phyloP scores from a whole-genome alignment of 1,284 basidiomycete species.

The Cutaneotrichosporon dermatis region DNA sequence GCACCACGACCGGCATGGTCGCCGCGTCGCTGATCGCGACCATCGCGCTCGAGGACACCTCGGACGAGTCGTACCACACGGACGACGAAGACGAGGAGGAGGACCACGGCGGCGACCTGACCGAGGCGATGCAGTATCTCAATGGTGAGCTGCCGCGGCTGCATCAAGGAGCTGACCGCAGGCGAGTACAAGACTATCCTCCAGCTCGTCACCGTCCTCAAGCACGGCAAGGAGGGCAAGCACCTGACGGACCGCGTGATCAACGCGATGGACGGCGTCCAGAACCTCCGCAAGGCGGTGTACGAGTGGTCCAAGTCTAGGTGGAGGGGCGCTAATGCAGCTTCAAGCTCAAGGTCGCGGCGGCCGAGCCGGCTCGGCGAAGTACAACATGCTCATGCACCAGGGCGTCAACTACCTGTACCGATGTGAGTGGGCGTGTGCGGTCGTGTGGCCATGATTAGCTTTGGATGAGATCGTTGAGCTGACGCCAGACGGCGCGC shows the following conservation, averaged over 20 bases:
- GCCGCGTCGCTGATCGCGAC: slow-evolving; percentile 82
- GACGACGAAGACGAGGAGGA: slow-evolving; percentile 34
- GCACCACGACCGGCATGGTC: slow-evolving; percentile 86
- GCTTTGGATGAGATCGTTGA: too few relatives aligned
- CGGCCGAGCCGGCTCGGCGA: slow-evolving; percentile 70
- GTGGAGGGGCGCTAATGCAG: slow-evolving; percentile 47
- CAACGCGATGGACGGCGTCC: slow-evolving; percentile 83
- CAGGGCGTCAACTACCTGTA: slow-evolving; percentile 82
- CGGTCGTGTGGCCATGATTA: not conserved
- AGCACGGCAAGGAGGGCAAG: slow-evolving; percentile 66
- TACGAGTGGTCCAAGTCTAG: slow-evolving; percentile 63
- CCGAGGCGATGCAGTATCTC: slow-evolving; percentile 78
- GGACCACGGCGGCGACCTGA: slow-evolving; percentile 59
- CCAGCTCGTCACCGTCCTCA: slow-evolving; percentile 59
- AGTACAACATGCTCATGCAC: slow-evolving; percentile 67
- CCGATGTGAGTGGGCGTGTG: slow-evolving; percentile 28
- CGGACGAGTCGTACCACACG: slow-evolving; percentile 12
- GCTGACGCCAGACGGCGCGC: slow-evolving; percentile 64
- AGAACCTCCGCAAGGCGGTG: slow-evolving; percentile 86
- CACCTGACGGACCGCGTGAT: slow-evolving; percentile 80
- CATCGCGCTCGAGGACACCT: slow-evolving; percentile 53
- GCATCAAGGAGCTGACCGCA: slow-evolving; percentile 31
- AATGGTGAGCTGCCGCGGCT: slow-evolving; percentile 57
- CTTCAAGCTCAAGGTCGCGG: slow-evolving; percentile 85
- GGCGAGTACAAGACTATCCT: slow-evolving; percentile 97